Conservation (phyloP, 2,329 filamentous ascomycete genomes). For the Remersonia thermophila region DNA sequence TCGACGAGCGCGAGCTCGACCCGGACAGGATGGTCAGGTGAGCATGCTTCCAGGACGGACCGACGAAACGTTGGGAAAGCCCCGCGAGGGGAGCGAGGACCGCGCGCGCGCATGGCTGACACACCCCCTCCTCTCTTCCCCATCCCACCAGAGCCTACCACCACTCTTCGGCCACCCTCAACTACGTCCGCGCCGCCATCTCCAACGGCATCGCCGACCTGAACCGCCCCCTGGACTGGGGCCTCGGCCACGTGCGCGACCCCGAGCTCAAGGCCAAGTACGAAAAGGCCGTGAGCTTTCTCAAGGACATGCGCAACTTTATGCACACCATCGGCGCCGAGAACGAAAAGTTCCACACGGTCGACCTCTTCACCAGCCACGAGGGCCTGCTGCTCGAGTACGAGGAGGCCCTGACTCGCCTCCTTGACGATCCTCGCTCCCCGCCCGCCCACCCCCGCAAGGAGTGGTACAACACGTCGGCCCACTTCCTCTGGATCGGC, state of each 20-base stretch:
- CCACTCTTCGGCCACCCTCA: conserved; percentile 86
- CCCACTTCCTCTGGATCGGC: conserved; percentile 97
- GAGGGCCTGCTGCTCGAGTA: conserved; percentile 92
- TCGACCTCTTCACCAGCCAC: conserved; percentile 91
- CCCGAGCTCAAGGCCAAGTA: conserved; percentile 77
- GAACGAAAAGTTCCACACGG: conserved; percentile 71
- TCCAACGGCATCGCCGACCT: conserved; percentile 85
- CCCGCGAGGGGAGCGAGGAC: too few species aligned
- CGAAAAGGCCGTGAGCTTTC: conserved; percentile 67
- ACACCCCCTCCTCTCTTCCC: neutral
- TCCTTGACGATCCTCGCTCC: conserved; percentile 39
- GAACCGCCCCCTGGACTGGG: conserved; percentile 89
- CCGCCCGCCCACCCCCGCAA: conserved; percentile 33
- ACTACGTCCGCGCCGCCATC: conserved; percentile 78
- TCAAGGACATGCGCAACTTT: conserved; percentile 85
- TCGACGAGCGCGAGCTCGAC: conserved; percentile 66
- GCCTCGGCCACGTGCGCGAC: conserved; percentile 79
- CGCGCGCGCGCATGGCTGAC: too few species aligned
- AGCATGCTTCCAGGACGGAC: conserved; percentile 24
- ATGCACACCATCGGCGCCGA: conserved; percentile 87
- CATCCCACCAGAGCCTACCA: conserved; percentile 61
- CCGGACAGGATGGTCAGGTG: conserved; percentile 63
- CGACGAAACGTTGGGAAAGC: too few species aligned
- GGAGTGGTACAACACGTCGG: conserved; percentile 85
- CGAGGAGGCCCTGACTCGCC: conserved; percentile 74